Percentiles rank a stretch among this genome's conserved stretches.
phyloP scores from a whole-genome alignment of 768 basidiomycete species.

The Boletus rubescentipes region DNA sequence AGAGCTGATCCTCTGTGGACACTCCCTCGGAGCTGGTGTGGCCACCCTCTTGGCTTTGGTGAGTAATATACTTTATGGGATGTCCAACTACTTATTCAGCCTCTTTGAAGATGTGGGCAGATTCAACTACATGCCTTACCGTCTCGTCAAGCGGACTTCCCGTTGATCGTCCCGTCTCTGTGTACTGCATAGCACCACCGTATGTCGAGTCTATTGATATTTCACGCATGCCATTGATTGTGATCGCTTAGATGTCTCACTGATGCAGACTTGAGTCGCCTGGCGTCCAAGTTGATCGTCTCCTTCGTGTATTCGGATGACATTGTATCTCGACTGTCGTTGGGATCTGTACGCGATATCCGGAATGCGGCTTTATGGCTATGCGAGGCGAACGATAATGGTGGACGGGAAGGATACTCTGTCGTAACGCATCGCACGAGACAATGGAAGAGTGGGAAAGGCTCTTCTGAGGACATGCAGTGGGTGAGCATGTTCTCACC shows the following conservation, averaged over 20 bases:
- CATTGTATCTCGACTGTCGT: constrained; percentile 72
- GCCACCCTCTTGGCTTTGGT: constrained; percentile 74
- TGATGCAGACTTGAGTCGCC: constrained; percentile 56
- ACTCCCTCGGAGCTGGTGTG: constrained; percentile 83
- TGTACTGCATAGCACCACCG: constrained; percentile 82
- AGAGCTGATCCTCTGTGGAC: constrained; percentile 79
- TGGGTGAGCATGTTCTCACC: constrained; percentile 44
- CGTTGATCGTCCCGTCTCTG: constrained; percentile 60
- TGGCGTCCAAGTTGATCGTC: constrained; percentile 62
- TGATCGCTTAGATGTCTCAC: constrained; percentile 50
- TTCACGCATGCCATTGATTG: neutral
- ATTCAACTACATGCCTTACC: constrained; percentile 73
- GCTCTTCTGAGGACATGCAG: constrained; percentile 45
- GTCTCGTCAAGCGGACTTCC: constrained; percentile 69
- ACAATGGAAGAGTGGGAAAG: constrained; percentile 62
- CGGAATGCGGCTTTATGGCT: constrained; percentile 75
- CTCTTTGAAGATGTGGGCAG: constrained; percentile 73
- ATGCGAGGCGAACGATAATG: constrained; percentile 62
- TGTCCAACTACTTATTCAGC: neutral
- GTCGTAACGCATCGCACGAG: constrained; percentile 48
- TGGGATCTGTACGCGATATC: constrained; percentile 76
- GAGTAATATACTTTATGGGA: constrained; percentile 21
- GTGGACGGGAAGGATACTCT: constrained; percentile 39
- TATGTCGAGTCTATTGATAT: constrained; percentile 36
- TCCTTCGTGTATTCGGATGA: constrained; percentile 86